Conservation (phyloP, 1,139 yeast genomes). For the Debaryomycetaceae sp. region DNA sequence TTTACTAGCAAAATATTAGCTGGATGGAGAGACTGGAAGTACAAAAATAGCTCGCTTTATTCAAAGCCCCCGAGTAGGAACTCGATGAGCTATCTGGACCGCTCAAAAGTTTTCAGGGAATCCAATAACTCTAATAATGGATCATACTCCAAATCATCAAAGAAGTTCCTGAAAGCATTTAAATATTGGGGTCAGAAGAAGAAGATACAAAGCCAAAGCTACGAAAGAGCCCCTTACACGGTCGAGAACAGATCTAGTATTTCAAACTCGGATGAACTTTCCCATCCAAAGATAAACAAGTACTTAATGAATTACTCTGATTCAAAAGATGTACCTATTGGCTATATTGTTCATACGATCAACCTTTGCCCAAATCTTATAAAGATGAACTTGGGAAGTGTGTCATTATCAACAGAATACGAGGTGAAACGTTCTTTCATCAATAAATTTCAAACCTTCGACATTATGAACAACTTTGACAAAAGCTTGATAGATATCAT, state of each 20-base stretch:
- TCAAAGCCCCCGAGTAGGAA: constrained; percentile 24
- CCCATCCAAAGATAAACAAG: constrained; percentile 61
- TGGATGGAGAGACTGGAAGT: constrained; percentile 91
- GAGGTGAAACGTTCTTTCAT: constrained; percentile 34
- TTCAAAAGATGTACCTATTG: constrained; percentile 66
- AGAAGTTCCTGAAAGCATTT: constrained; percentile 20
- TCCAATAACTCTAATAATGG: constrained; percentile 17
- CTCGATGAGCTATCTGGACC: constrained; percentile 19
- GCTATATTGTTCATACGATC: constrained; percentile 58
- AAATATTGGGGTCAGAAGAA: constrained; percentile 17
- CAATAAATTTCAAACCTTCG: constrained; percentile 38
- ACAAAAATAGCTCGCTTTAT: constrained; percentile 65
- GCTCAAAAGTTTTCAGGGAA: constrained; percentile 23
- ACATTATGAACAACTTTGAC: constrained; percentile 37
- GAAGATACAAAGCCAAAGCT: constrained; percentile 12
- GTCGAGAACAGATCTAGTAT: neutral
- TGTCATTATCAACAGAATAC: constrained; percentile 59
- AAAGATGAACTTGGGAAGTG: constrained; percentile 48
- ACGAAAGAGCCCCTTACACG: neutral
- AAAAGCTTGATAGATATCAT: constrained; percentile 19
- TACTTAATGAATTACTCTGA: constrained; percentile 54
- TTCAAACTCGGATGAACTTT: constrained; percentile 4
- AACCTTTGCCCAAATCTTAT: constrained; percentile 56
- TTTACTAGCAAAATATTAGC: constrained; percentile 37
- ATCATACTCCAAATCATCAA: constrained; percentile 12